These are phyloP conservation scores for Bryoglossum gracile DNA, from an alignment of 495 filamentous ascomycete genomes.

Conservation along the genomic window DNA sequence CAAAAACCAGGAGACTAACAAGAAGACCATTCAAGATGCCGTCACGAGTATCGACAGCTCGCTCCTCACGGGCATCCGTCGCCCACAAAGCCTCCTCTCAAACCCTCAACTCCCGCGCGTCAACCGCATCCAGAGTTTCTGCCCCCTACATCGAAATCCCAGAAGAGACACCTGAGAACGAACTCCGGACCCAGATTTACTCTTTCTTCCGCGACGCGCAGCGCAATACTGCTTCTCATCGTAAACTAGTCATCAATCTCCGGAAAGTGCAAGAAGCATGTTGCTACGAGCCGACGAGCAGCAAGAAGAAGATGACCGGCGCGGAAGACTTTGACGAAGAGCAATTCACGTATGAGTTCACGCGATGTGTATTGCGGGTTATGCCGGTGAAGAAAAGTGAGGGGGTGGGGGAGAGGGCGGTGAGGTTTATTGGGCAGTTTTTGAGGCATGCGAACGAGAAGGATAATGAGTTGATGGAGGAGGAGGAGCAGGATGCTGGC, in stretches of 20 bases:
- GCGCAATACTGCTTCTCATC: conserved; percentile 75
- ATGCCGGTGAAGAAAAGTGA: conserved; percentile 90
- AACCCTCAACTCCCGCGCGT: conserved; percentile 41
- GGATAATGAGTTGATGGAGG: conserved; percentile 49
- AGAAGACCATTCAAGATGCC: conserved; percentile 43
- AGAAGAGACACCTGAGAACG: conserved; percentile 62
- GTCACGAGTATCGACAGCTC: conserved; percentile 43
- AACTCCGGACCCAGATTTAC: conserved; percentile 68
- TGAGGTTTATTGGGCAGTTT: conserved; percentile 81
- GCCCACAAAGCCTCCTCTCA: conserved; percentile 51
- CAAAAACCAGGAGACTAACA: not conserved
- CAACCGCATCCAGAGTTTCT: conserved; percentile 34
- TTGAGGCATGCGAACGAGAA: conserved; percentile 77
- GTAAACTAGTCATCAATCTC: conserved; percentile 79
- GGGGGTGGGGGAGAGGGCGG: conserved; percentile 72
- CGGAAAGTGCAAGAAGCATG: conserved; percentile 85
- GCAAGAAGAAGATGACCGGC: conserved; percentile 39
- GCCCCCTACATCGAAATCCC: conserved; percentile 60
- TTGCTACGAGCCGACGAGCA: conserved; percentile 63
- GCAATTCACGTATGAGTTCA: conserved; percentile 81
- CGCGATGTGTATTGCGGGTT: conserved; percentile 70
- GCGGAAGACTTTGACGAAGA: conserved; percentile 63
- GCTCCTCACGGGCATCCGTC: conserved; percentile 43
- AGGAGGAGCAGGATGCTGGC: conserved; percentile 49
- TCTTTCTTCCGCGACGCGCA: conserved; percentile 82